A percentile compares a stretch with the other conserved stretches of the same genome.
Evolutionary conservation across 768 basidiomycete species (phyloP).

Genomic region (Lyophyllum atratum): DNA sequence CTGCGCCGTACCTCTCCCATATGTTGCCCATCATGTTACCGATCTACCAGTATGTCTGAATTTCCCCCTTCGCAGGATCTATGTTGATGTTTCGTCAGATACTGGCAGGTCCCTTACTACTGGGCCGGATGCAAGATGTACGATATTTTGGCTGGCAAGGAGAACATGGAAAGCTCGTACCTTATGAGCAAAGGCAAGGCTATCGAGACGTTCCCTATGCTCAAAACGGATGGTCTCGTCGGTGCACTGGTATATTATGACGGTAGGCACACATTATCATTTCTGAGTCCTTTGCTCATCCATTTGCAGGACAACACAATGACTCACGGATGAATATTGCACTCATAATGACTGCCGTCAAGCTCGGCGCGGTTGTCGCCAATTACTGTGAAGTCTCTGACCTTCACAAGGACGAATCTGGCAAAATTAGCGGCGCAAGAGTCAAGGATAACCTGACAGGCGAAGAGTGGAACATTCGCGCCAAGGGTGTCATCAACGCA

Average conservation of each 20-base stretch:
- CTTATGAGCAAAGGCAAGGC: constrained; percentile 95
- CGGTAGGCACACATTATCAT: constrained; percentile 49
- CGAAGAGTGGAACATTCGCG: constrained; percentile 77
- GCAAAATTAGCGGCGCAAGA: constrained; percentile 72
- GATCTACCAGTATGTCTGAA: constrained; percentile 72
- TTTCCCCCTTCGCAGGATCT: background rate
- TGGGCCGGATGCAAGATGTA: constrained; percentile 96
- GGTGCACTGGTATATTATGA: constrained; percentile 98
- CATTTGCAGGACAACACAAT: constrained; percentile 84
- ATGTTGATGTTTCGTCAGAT: constrained; percentile 41
- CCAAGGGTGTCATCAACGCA: constrained; percentile 94
- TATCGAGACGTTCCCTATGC: constrained; percentile 93
- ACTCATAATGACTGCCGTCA: constrained; percentile 91
- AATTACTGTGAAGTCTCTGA: constrained; percentile 89
- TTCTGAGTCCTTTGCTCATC: constrained; percentile 34
- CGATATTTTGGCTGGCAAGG: constrained; percentile 90
- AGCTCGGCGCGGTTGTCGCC: constrained; percentile 84
- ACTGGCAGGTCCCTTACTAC: constrained; percentile 98
- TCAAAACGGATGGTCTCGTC: constrained; percentile 88
- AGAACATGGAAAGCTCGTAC: constrained; percentile 96
- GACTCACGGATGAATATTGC: constrained; percentile 99
- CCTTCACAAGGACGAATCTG: constrained; percentile 69
- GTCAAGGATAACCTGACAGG: constrained; percentile 84
- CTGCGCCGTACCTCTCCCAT: constrained; percentile 87
- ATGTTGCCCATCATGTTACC: constrained; percentile 98